Evolutionary conservation across 805 yeast species (phyloP), one percentile per base, ranked within the genome.

Genomic region (Saccharomycopsis babjevae): DNA sequence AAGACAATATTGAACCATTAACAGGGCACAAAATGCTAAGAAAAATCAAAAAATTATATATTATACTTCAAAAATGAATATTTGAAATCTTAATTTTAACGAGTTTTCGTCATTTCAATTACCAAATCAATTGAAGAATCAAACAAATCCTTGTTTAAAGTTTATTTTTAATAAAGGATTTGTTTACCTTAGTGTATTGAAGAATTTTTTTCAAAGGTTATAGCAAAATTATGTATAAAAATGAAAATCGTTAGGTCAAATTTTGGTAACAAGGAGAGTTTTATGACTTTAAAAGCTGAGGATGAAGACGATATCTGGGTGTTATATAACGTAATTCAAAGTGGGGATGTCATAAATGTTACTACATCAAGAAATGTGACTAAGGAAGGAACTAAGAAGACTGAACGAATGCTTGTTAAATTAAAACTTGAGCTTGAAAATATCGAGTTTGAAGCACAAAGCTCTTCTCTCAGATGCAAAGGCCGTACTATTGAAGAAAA

Each of bases 291-390:
- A 22, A 74, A 83, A 3, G 92, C 97, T 0, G 88, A 92, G 68
- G 98, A 94, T 67, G 83, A 87, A 56, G 97, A 93, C 67, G 99
- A 93, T 71, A 76, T 94, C 63, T 94, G 97, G 90, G 84, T 88
- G 30, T 69, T 89, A 3, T 90, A 90, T 75, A 94, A 93, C 68
- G 75, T 94, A 30, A 77, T 94, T 2, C 85, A 84, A 57, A 81
- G 82, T 60, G 88, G 86, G 22, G 98, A 94, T 73, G 85, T 82
- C 65, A 77, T 93, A 5, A 82, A 83, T 61, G 75, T 92, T 59
- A 79, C 79, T 63, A 88, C 97, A 11, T 74, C 79, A 65, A 76
- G 96, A 71, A 85, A 85, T 67, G 79, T 88, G 39, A 78, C 77
- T 64, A 74, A 73, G 57, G 67, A 71, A 50, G 68, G 69, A 3